These are phyloP conservation scores for Populus ilicifolia DNA, from an alignment of 345 rosid species.

Conservation along the genomic window DNA sequence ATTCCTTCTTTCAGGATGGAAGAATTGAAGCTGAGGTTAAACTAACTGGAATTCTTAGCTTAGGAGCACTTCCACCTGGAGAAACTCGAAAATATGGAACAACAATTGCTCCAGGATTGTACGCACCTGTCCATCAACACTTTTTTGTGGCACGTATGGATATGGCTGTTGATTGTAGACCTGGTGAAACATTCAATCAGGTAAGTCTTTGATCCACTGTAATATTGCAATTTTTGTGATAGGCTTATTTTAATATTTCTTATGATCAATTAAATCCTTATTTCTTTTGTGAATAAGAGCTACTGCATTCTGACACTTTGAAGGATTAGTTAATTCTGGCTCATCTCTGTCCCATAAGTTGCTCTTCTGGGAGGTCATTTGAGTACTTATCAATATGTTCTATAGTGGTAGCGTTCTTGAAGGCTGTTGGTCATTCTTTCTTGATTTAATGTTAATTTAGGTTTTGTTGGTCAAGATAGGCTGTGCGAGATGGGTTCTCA, in stretches of 20 bases:
- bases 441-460: neutral
- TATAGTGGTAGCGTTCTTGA: neutral
- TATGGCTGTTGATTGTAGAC: conserved; percentile 87
- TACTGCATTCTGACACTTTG: too few species aligned
- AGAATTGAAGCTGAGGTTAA: conserved; percentile 95
- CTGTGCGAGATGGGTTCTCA: too few species aligned
- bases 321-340: too few species aligned
- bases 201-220: conserved; percentile 24
- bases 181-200: conserved; percentile 88
- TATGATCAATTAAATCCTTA: too few species aligned
- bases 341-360: neutral
- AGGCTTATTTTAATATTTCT: neutral
- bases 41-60: conserved; percentile 89
- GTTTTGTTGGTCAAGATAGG: too few species aligned
- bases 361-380: neutral
- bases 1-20: conserved; percentile 60
- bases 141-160: conserved; percentile 94
- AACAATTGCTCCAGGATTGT: conserved; percentile 81
- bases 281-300: too few species aligned
- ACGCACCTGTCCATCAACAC: conserved; percentile 95
- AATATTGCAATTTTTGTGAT: too few species aligned
- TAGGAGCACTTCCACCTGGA: conserved; percentile 91
- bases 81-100: conserved; percentile 88
- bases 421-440: neutral
- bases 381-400: neutral